A percentile compares a stretch with the other conserved stretches of the same genome.
These are phyloP conservation scores for Wickerhamomyces ciferrii DNA, from an alignment of 805 yeast genomes.

Conservation along the genomic window DNA sequence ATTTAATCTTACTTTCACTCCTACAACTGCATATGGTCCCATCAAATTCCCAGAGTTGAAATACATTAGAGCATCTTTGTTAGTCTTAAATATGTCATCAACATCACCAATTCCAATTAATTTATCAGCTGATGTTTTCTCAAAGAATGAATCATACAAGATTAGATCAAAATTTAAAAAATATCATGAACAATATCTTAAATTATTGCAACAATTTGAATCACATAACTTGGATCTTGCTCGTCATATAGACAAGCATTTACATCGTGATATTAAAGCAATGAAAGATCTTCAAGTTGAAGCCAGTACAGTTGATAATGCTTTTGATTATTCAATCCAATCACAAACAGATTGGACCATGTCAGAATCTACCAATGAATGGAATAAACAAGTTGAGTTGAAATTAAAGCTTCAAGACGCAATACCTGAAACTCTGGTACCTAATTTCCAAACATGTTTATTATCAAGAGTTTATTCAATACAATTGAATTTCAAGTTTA, in stretches of 20 bases:
- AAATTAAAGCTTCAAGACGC: conserved; percentile 38
- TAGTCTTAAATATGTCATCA: conserved; percentile 29
- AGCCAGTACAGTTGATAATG: conserved; percentile 1
- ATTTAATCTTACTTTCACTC: conserved; percentile 24
- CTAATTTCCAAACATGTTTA: conserved; percentile 59
- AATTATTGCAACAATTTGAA: conserved; percentile 13
- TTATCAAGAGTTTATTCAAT: conserved; percentile 52
- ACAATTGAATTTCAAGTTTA: conserved; percentile 39
- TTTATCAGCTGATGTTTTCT: conserved; percentile 26
- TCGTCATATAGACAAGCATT: conserved; percentile 7
- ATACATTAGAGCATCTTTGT: conserved; percentile 23
- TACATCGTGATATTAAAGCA: conserved; percentile 14
- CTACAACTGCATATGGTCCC: conserved; percentile 23
- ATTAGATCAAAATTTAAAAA: conserved; percentile 19
- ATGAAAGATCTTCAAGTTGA: conserved; percentile 15
- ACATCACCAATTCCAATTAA: conserved; percentile 35
- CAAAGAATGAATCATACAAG: conserved; percentile 16
- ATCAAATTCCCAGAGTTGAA: conserved; percentile 24
- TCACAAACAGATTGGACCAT: conserved; percentile 17
- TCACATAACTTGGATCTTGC: conserved; percentile 2
- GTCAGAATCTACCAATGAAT: neutral
- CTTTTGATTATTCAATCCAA: conserved; percentile 1
- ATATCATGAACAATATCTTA: conserved; percentile 6
- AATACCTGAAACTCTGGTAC: conserved; percentile 45
- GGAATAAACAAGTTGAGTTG: conserved; percentile 9